Base-by-base conservation (phyloP, 1,284 basidiomycete species). In the Fomitopsis schrenkii region DNA sequence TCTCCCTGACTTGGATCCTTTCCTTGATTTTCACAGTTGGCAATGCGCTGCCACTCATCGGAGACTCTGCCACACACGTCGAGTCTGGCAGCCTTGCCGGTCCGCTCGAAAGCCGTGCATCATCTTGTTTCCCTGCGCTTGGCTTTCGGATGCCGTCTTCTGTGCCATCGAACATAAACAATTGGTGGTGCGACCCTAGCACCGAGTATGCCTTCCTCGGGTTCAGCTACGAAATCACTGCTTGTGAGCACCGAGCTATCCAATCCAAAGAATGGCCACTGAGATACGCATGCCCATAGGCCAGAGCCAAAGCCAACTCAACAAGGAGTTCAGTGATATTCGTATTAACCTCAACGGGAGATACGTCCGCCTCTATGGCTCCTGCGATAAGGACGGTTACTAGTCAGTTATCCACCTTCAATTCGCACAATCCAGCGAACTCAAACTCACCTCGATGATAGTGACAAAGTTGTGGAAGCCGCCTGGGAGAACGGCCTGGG, bases 191-290 rank as follows among this genome's bases (percentile, higher is more conserved):
- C 68, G 71, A 80, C 59, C 70, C 74, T 48, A 73, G 74, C 60
- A 82, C 80, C 1, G 88, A 91, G 68, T 90, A 88, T 63, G 89
- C 81, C 0, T 91, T 90, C 70, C 73, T 90, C 46, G 89, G 88
- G 1, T 87, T 91, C 73, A 87, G 86, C 68, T 90, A 91, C 64
- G 86, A 87, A 68, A 78, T 90, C 26, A 83, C 84, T 22, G 67
- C 64, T 22, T 74, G 72, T 72, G 54, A 36, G 69, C 65, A 42
- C 22, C 15, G 19, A 54, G 8, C 52, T 38, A n/a, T 26, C 6
- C 45, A 9, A n/a, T 12, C 28, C n/a, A 38, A 6, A n/a, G 12
- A 22, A 22, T 56, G 6, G 9, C 38, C 38, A 42, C 26, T 48
- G 14, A 30, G 15, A 33, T 22, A n/a, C 28, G 38, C 38, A 14